Evolutionary conservation across 768 basidiomycete species (phyloP).

Genomic region (Boletus bicolor): DNA sequence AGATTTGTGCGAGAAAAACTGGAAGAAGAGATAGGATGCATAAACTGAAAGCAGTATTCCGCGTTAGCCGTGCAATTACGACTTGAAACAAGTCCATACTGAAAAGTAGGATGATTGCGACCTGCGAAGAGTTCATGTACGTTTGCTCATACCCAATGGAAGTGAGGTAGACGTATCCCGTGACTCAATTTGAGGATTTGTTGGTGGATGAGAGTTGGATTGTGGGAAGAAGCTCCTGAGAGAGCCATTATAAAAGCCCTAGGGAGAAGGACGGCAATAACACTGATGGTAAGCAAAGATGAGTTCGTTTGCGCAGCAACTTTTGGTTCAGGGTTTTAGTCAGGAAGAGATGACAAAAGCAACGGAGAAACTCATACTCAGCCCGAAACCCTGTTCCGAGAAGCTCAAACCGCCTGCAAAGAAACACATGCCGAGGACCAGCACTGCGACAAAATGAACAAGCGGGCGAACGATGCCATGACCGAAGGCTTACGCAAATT

Average conservation of each 20-base stretch:
- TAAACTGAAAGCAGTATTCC: constrained; percentile 51
- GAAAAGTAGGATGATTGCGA: constrained; percentile 70
- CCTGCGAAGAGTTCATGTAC: constrained; percentile 37
- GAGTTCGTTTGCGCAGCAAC: constrained; percentile 74
- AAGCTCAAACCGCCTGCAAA: constrained; percentile 77
- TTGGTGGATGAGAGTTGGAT: constrained; percentile 30
- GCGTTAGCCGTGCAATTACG: not conserved
- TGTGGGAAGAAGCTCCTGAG: constrained; percentile 10
- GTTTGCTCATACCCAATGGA: not conserved
- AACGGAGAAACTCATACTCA: constrained; percentile 43
- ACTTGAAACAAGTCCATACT: constrained; percentile 41
- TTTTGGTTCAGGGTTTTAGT: constrained; percentile 22
- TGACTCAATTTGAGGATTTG: constrained; percentile 71
- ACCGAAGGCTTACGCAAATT: constrained; percentile 52
- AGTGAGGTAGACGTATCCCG: constrained; percentile 46
- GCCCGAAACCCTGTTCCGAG: constrained; percentile 75
- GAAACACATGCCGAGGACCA: constrained; percentile 84
- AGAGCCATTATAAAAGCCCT: constrained; percentile 72
- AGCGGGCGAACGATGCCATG: not conserved
- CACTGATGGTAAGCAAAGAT: constrained; percentile 69
- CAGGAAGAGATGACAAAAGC: not conserved
- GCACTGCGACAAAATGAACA: constrained; percentile 42
- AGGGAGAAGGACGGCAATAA: constrained; percentile 74
- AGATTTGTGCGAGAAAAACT: constrained; percentile 72
- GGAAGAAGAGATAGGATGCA: constrained; percentile 70